These are phyloP conservation scores for Podila epigama DNA, from an alignment of 192 early-diverging fungal species.

Conservation along the genomic window DNA sequence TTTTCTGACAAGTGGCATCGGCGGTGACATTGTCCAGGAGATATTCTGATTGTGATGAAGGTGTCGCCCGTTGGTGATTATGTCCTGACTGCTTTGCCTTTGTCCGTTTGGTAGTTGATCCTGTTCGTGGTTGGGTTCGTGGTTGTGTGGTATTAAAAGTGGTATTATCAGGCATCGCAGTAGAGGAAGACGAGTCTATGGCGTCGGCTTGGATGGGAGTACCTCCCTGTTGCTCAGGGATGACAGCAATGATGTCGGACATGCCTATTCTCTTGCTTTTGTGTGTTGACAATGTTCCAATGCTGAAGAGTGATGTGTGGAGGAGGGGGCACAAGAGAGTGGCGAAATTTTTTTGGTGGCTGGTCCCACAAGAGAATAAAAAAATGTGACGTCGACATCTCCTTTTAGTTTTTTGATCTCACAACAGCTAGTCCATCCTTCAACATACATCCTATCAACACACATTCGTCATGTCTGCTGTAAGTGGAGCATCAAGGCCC, in stretches of 20 bases:
- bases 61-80: neutral
- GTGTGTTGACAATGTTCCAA: neutral
- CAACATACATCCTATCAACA: neutral
- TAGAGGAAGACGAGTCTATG: neutral
- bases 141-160: neutral
- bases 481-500: slow-evolving; percentile 8
- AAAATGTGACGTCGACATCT: neutral
- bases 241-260: slow-evolving; percentile 22
- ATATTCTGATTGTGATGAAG: slow-evolving; percentile 1
- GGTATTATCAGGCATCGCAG: neutral
- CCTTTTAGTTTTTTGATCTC: neutral
- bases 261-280: slow-evolving; percentile 1
- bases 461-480: slow-evolving; percentile 18
- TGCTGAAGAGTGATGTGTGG: neutral
- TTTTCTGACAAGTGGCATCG: slow-evolving; percentile 42
- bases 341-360: neutral
- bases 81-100: neutral
- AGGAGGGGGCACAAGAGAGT: neutral
- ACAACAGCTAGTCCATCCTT: neutral
- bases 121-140: neutral
- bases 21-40: slow-evolving; percentile 25
- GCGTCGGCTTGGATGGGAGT: neutral
- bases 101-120: neutral
- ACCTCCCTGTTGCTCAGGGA: neutral
- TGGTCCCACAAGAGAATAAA: no score